Evolutionary conservation across 163 green algal genomes (phyloP).

Genomic region (Scenedesmus sp.): DNA sequence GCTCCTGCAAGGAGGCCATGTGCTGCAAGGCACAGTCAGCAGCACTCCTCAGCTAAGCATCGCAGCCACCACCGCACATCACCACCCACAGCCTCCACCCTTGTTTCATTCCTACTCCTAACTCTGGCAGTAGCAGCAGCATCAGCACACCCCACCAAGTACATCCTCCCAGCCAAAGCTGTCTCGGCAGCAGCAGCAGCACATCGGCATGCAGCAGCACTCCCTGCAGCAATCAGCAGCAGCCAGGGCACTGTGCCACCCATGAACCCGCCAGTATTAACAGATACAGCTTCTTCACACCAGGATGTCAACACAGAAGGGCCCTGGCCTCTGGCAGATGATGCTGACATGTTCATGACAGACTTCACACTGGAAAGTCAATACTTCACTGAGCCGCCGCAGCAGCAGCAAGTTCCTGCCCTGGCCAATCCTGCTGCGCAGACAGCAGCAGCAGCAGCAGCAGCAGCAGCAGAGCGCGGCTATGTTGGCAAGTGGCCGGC

Average conservation of each 20-base stretch:
- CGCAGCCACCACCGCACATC: neutral
- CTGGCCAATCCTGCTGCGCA: neutral
- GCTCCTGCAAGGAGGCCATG: neutral
- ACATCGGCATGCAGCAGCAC: neutral
- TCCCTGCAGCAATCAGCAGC: neutral
- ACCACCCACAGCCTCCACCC: neutral
- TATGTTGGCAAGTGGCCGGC: neutral
- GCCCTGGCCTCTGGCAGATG: neutral
- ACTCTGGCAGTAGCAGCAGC: neutral
- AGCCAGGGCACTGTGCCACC: neutral
- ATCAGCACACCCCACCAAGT: neutral
- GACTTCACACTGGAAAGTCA: neutral
- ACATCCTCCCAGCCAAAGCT: neutral
- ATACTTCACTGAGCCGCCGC: neutral
- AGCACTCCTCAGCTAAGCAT: neutral
- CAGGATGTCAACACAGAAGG: neutral
- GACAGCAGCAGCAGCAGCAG: neutral
- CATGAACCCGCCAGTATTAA: conserved; percentile 5
- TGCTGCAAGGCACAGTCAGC: neutral
- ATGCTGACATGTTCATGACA: neutral
- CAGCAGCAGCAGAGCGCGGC: neutral
- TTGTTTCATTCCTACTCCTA: neutral
- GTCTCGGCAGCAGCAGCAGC: neutral
- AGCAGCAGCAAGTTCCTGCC: neutral
- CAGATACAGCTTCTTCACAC: neutral